Base-by-base conservation (phyloP, 208 protist genomes). In the Trypanosoma theileri region DNA sequence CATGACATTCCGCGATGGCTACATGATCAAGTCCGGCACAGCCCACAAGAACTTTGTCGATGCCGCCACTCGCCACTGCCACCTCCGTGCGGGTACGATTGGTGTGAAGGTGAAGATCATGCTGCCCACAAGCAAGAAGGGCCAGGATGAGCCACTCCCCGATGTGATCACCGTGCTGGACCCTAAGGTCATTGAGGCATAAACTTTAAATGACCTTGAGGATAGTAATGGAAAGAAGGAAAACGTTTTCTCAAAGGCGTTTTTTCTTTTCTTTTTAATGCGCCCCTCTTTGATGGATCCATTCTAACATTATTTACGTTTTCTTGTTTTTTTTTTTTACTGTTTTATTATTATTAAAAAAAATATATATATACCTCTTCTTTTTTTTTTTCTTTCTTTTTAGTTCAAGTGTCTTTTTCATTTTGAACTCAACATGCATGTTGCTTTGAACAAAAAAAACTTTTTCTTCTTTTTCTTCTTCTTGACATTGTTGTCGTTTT, bases 1-100 rank as follows among this genome's bases (percentile, higher is more conserved):
- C 67, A 99, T 99, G 97, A 99, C 99, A 80, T 99, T 99, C 96
- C 89, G 87, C 58, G 98, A 99, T 62, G 99, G 99, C 63, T 99
- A 99, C 88, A 99, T 99, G 98, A 98, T 99, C 86, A 98, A 97
- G 79, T 96, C 97, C 53, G 98, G 98, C 85, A 84, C 98, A 42
- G 91, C 96, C 51, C 82, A 86, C 60, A 92, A 93, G 68, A 61
- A 85, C 50, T 99, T 98, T 78, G 87, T 99, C 17, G 97, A 99
- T 84, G 73, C 66, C 62, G 98, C 98, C 70, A 88, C 93, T 48
- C 87, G 98, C 64, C 97, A 99, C 93, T 98, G 99, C 81, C 85
- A 98, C 70, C 82, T 99, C 59, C 92, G 98, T 61, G 98, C 99
- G 80, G 98, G 98, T 84, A 91, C 98, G 62, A 92, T 99, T 65